Evolutionary conservation across 2,329 filamentous ascomycete genomes (phyloP).

Genomic region (Dothistroma pini): DNA sequence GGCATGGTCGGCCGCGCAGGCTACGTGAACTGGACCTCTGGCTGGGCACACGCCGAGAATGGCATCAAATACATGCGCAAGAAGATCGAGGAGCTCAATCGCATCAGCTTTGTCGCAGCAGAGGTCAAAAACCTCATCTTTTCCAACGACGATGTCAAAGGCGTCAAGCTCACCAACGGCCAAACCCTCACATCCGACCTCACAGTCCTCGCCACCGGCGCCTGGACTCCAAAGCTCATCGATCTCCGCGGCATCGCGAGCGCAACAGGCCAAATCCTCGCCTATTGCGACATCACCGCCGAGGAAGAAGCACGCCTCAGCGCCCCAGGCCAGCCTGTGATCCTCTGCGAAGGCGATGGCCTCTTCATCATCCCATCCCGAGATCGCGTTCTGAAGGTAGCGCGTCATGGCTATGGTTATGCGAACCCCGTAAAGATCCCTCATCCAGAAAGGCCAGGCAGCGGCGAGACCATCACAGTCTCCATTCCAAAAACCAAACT

Average conservation of each 20-base stretch:
- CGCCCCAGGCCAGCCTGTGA: slow-evolving; percentile 58
- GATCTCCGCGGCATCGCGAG: slow-evolving; percentile 72
- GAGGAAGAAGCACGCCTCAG: slow-evolving; percentile 65
- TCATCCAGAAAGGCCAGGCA: slow-evolving; percentile 41
- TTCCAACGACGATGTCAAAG: slow-evolving; percentile 45
- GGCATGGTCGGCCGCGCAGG: slow-evolving; percentile 57
- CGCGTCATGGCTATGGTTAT: slow-evolving; percentile 50
- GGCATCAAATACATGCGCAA: slow-evolving; percentile 63
- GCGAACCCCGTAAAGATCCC: slow-evolving; percentile 45
- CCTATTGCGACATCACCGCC: slow-evolving; percentile 69
- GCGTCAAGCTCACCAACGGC: slow-evolving; percentile 55
- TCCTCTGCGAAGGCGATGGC: slow-evolving; percentile 67
- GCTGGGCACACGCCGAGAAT: slow-evolving; percentile 75
- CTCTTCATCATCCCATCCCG: slow-evolving; percentile 71
- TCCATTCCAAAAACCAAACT: slow-evolving; percentile 51
- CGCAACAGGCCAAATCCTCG: slow-evolving; percentile 78
- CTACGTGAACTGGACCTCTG: slow-evolving; percentile 69
- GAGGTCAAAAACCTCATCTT: slow-evolving; percentile 48
- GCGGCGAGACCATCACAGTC: slow-evolving; percentile 38
- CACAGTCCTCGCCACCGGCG: slow-evolving; percentile 76
- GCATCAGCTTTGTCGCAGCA: slow-evolving; percentile 49
- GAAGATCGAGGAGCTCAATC: slow-evolving; percentile 49
- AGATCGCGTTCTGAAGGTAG: slow-evolving; percentile 44
- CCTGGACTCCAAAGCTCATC: slow-evolving; percentile 77
- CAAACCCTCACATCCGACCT: slow-evolving; percentile 61